These are phyloP conservation scores for Phaeotremella skinneri DNA, from an alignment of 768 basidiomycete genomes.

Conservation along the genomic window DNA sequence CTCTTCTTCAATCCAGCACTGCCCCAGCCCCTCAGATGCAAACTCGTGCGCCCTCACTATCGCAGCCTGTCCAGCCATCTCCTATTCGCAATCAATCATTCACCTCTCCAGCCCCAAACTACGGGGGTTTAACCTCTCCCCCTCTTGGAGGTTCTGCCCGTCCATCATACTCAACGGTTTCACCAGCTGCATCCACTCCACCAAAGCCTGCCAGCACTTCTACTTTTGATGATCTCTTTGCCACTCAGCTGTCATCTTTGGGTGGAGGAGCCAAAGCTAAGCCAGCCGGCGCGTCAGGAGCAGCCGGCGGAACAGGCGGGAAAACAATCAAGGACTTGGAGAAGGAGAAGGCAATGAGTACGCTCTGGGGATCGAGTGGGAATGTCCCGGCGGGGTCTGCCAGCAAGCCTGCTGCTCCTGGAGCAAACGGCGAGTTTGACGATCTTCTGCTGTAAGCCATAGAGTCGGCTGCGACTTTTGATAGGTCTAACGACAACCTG, in stretches of 20 bases:
- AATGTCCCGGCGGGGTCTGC: conserved; percentile 8
- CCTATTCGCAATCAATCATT: conserved; percentile 5
- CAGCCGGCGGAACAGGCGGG: conserved; percentile 31
- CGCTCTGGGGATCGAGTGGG: conserved; percentile 70
- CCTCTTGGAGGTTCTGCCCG: conserved; percentile 61
- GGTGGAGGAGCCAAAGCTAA: conserved; percentile 17
- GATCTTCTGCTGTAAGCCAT: conserved; percentile 32
- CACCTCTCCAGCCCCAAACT: conserved; percentile 7
- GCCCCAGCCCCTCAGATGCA: conserved; percentile 13
- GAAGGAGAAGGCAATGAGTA: conserved; percentile 76
- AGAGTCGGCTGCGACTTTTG: background rate
- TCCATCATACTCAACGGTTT: conserved; percentile 47
- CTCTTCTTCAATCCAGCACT: conserved; percentile 42
- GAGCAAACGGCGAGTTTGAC: conserved; percentile 23
- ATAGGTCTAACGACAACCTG: too few relatives aligned
- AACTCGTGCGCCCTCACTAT: background rate
- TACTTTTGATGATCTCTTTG: conserved; percentile 83
- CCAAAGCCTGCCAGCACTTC: conserved; percentile 52
- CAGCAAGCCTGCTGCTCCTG: conserved; percentile 5
- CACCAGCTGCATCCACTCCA: conserved; percentile 37
- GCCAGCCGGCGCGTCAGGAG: conserved; percentile 22
- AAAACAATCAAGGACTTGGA: conserved; percentile 88
- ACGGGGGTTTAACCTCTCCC: conserved; percentile 47
- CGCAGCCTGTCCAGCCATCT: conserved; percentile 11
- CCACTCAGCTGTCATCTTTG: conserved; percentile 64